Conservation (phyloP, 345 rosid genomes). For the Lumnitzera littorea region DNA sequence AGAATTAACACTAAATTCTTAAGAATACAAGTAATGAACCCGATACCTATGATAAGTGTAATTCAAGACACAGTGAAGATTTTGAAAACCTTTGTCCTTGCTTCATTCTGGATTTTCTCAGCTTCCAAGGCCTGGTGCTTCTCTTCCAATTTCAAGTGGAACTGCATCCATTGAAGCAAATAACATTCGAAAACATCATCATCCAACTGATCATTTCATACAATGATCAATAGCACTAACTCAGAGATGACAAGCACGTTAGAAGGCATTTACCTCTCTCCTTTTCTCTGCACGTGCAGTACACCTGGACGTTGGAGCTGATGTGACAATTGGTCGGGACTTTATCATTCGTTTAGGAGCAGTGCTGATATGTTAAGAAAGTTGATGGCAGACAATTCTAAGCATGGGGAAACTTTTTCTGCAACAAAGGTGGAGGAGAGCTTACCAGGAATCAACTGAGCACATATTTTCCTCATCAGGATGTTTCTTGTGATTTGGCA, state of each 20-base stretch:
- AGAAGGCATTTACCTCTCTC: slow-evolving; percentile 45
- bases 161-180: slow-evolving; percentile 25
- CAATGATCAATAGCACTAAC: background rate
- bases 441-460: slow-evolving; percentile 87
- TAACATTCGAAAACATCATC: background rate
- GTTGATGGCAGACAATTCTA: background rate
- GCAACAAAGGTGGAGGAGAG: slow-evolving; percentile 13
- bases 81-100: slow-evolving; percentile 59
- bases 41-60: background rate
- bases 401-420: slow-evolving; percentile 5
- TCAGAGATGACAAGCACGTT: slow-evolving; percentile 1
- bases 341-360: slow-evolving; percentile 54
- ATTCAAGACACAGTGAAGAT: background rate
- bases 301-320: slow-evolving; percentile 72
- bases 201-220: background rate
- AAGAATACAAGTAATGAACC: background rate
- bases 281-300: slow-evolving; percentile 78
- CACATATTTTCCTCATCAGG: slow-evolving; percentile 71
- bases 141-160: slow-evolving; percentile 69
- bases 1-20: background rate
- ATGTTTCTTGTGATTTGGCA: slow-evolving; percentile 50
- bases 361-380: slow-evolving; percentile 4
- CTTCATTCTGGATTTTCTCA: slow-evolving; percentile 63
- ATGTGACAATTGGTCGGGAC: slow-evolving; percentile 55
- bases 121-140: slow-evolving; percentile 74